phyloP scores from a whole-genome alignment of 495 filamentous ascomycete genomes.

The Trichocladium uniseriatum region DNA sequence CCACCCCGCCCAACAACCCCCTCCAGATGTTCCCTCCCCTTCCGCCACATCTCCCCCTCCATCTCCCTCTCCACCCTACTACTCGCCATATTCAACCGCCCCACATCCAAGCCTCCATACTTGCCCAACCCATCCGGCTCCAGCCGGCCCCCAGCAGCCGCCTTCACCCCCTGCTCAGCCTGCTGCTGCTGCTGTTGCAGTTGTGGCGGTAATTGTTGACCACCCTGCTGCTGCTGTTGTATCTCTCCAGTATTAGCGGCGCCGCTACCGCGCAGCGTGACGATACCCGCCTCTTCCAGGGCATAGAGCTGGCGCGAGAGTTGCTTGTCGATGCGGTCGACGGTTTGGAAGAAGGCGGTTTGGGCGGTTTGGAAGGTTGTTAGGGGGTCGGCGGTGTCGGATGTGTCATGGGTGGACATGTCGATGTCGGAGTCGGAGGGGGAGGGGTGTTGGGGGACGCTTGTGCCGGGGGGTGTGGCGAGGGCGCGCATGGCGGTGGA shows the following conservation, averaged over 20 bases:
- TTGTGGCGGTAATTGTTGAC: too few species aligned
- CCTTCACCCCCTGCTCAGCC: not conserved
- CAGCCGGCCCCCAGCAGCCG: constrained; percentile 11
- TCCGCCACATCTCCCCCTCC: constrained; percentile 68
- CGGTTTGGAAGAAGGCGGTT: constrained; percentile 52
- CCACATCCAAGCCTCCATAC: constrained; percentile 62
- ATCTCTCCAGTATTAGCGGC: not conserved
- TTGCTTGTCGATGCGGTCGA: constrained; percentile 59
- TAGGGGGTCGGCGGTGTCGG: constrained; percentile 39
- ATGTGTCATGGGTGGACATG: not conserved
- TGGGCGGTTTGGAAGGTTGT: constrained; percentile 54
- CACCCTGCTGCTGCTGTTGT: not conserved
- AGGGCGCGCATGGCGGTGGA: constrained; percentile 62
- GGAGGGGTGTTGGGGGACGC: not conserved
- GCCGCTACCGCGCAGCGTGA: constrained; percentile 34
- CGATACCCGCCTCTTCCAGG: constrained; percentile 66
- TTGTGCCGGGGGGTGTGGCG: constrained; percentile 35
- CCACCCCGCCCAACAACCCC: constrained; percentile 2
- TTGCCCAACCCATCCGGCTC: constrained; percentile 44
- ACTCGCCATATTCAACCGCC: constrained; percentile 74
- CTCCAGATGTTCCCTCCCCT: constrained; percentile 36
- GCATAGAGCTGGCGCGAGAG: constrained; percentile 72
- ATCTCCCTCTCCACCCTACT: constrained; percentile 67
- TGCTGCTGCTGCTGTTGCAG: constrained; percentile 13
- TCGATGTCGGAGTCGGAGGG: not conserved